Evolutionary conservation across 2,329 filamentous ascomycete genomes (phyloP).

Genomic region (Ustilaginoidea virens): DNA sequence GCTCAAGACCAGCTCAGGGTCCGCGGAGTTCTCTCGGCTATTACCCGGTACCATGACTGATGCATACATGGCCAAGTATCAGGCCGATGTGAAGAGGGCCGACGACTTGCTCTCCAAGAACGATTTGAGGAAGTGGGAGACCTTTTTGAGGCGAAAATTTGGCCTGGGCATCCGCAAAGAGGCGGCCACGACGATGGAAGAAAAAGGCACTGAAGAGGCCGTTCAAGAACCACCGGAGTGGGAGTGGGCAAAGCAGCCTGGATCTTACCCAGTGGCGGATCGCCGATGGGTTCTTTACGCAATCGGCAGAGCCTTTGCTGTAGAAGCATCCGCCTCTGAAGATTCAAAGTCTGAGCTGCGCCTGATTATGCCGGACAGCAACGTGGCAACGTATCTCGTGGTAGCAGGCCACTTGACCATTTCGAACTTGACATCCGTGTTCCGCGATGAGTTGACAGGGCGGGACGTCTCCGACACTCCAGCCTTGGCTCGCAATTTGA

Average conservation of each 20-base stretch:
- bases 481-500: conserved; percentile 44
- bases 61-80: conserved; percentile 30
- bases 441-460: conserved; percentile 31
- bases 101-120: conserved; percentile 30
- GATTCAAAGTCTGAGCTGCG: conserved; percentile 16
- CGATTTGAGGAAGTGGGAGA: conserved; percentile 34
- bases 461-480: conserved; percentile 26
- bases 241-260: conserved; percentile 29
- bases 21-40: conserved; percentile 17
- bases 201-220: conserved; percentile 6
- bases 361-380: conserved; percentile 32
- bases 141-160: conserved; percentile 32
- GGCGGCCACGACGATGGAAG: conserved; percentile 7
- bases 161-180: conserved; percentile 20
- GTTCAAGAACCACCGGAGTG: conserved; percentile 26
- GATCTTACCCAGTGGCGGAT: conserved; percentile 39
- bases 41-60: conserved; percentile 35
- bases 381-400: conserved; percentile 41
- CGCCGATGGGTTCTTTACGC: conserved; percentile 49
- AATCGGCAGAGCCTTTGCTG: conserved; percentile 45
- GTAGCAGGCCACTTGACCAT: conserved; percentile 44
- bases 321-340: conserved; percentile 28
- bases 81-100: conserved; percentile 27
- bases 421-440: conserved; percentile 42
- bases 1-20: conserved; percentile 14